Base-by-base conservation (phyloP, 164 flowering plant species). In the Santalum album region DNA sequence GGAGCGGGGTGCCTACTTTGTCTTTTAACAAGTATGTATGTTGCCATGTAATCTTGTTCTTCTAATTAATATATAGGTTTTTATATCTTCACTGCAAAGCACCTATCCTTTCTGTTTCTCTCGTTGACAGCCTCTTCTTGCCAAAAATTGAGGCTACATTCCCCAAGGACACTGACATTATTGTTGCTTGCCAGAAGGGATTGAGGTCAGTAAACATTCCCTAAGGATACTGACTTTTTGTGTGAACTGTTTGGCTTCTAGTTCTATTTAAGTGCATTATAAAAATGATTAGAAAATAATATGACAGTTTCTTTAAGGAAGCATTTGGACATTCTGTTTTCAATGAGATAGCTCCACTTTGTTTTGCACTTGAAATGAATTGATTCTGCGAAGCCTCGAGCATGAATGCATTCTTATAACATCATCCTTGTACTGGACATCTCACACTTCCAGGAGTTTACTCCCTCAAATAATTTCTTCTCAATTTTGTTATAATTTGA, bases 121-220 rank as follows among this genome's bases (percentile, higher is more conserved):
- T 53, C 57, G 51, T 51, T 51, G 48, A 63, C 89, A 92, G 98
- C 25, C 72, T 76, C 48, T 92, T 92, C 73, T 46, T 92, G 55
- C 54, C 79, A 47, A 81, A 78, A 65, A 94, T 86, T 36, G 70
- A 62, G 64, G 79, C 78, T 66, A 81, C 74, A 53, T 83, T 84
- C 58, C 77, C 86, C 20, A 75, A 83, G 68, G 94, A 88, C 55
- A 60, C 76, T 26, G 95, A 86, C 52, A 83, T 92, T 27, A 88
- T 92, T 63, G 82, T 92, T 71, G 89, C 96, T 19, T 92, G 98
- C 77, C 98, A 92, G 75, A 92, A 82, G 64, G 98, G 98, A 43
- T 77, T 92, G 62, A 86, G 98, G 98, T 88, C 58, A 3, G 9
- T 9, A 38, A 38, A 9, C 42, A 9, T 9, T 38, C 3, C 42